These are phyloP conservation scores for Suhomyces bribrorum DNA, from an alignment of 1,139 yeast species.

Conservation along the genomic window DNA sequence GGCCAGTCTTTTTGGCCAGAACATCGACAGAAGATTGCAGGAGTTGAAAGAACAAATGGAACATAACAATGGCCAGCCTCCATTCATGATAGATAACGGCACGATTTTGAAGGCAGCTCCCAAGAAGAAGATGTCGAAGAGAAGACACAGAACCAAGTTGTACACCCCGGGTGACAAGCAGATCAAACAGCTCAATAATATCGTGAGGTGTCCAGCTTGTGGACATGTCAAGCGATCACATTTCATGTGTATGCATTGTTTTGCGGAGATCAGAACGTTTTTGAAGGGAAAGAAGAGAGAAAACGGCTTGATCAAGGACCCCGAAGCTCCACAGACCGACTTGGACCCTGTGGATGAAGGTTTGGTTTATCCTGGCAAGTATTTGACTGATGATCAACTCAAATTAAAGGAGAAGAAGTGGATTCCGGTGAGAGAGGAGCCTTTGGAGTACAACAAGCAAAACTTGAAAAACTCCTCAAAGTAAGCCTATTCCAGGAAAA, in stretches of 20 bases:
- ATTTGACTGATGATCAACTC: constrained; percentile 46
- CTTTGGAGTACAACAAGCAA: constrained; percentile 29
- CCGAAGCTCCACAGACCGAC: constrained; percentile 45
- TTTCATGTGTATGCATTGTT: constrained; percentile 91
- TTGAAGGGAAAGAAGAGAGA: constrained; percentile 57
- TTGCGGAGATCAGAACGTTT: constrained; percentile 70
- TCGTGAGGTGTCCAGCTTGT: constrained; percentile 93
- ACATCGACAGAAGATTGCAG: constrained; percentile 28
- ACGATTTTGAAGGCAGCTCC: constrained; percentile 80
- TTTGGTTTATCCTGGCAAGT: constrained; percentile 75
- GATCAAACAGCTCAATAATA: constrained; percentile 68
- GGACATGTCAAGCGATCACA: constrained; percentile 91
- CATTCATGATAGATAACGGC: constrained; percentile 57
- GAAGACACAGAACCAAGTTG: constrained; percentile 79
- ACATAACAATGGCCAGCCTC: constrained; percentile 28
- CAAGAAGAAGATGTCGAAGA: constrained; percentile 86
- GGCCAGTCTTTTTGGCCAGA: constrained; percentile 8
- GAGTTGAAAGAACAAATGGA: constrained; percentile 36
- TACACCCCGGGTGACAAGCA: constrained; percentile 85
- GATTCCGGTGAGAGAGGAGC: constrained; percentile 52
- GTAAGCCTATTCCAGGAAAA: neutral
- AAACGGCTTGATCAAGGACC: constrained; percentile 28
- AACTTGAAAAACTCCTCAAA: constrained; percentile 27
- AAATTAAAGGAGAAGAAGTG: constrained; percentile 57
- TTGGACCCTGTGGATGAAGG: constrained; percentile 64